These are phyloP conservation scores for Cyclotella cryptica DNA, from an alignment of 108 stramenopile genomes.

Conservation along the genomic window DNA sequence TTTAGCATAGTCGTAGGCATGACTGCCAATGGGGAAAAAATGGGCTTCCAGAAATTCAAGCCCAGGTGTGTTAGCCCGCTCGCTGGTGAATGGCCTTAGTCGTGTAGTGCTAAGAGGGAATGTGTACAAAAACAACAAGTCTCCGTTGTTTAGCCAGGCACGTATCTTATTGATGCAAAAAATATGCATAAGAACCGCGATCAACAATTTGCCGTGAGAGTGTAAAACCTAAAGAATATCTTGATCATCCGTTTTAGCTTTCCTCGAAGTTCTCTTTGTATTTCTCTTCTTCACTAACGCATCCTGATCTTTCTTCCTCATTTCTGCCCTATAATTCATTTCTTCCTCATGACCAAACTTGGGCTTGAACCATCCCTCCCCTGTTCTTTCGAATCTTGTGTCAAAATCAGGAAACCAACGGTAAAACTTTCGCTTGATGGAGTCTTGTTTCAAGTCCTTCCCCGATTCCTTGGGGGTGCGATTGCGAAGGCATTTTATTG, in stretches of 20 bases:
- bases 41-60: no score
- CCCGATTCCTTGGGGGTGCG: conserved; percentile 14
- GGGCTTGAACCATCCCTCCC: conserved; percentile 27
- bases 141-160: no score
- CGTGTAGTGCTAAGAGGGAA: no score
- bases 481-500: conserved; percentile 39
- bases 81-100: no score
- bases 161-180: no score
- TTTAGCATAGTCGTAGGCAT: no score
- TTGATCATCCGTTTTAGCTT: background rate
- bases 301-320: conserved; percentile 32
- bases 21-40: no score
- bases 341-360: conserved; percentile 42
- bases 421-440: conserved; percentile 47
- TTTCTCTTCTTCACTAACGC: conserved; percentile 32
- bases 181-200: no score
- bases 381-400: conserved; percentile 26
- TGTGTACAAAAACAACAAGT: no score
- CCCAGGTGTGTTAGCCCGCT: no score
- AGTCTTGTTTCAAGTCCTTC: conserved; percentile 23
- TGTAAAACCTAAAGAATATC: no score
- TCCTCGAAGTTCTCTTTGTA: background rate
- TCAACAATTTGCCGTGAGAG: no score
- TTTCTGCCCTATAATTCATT: conserved; percentile 37
- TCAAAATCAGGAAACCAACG: conserved; percentile 52